These are phyloP conservation scores for Sextonia rubra DNA, from an alignment of 164 flowering plant species.

Conservation along the genomic window DNA sequence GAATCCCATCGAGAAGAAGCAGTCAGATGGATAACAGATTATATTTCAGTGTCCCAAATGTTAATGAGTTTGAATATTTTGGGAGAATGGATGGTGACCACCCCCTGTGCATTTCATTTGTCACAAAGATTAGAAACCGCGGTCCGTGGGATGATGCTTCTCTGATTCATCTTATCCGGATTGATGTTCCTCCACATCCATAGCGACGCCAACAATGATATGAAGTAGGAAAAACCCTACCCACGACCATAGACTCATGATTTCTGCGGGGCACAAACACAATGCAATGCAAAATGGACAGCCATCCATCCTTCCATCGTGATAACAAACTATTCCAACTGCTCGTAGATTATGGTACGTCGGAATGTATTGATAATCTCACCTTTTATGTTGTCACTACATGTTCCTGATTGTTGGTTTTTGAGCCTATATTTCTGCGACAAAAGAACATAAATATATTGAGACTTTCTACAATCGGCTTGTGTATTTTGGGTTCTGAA, in stretches of 20 bases:
- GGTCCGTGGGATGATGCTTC: background rate
- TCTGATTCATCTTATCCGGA: background rate
- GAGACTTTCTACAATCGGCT: background rate
- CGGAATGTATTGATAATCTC: constrained; percentile 4
- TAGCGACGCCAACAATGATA: background rate
- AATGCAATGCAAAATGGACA: background rate
- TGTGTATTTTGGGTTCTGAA: background rate
- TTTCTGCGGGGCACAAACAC: background rate
- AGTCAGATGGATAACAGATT: background rate
- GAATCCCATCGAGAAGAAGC: constrained; percentile 7
- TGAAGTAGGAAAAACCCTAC: background rate
- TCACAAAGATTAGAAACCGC: background rate
- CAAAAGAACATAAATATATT: constrained; percentile 8
- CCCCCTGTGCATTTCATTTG: background rate
- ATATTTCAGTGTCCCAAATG: background rate
- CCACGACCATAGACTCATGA: background rate
- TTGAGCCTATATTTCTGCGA: constrained; percentile 86
- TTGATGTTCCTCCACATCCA: background rate
- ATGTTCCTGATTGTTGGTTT: constrained; percentile 45
- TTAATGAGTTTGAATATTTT: too few species aligned
- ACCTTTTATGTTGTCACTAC: constrained; percentile 54
- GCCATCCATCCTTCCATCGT: background rate
- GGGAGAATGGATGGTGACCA: background rate
- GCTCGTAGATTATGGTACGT: background rate
- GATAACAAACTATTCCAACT: too few species aligned